These are phyloP conservation scores for Entomortierella lignicola DNA, from an alignment of 192 early-diverging fungal genomes.

Conservation along the genomic window DNA sequence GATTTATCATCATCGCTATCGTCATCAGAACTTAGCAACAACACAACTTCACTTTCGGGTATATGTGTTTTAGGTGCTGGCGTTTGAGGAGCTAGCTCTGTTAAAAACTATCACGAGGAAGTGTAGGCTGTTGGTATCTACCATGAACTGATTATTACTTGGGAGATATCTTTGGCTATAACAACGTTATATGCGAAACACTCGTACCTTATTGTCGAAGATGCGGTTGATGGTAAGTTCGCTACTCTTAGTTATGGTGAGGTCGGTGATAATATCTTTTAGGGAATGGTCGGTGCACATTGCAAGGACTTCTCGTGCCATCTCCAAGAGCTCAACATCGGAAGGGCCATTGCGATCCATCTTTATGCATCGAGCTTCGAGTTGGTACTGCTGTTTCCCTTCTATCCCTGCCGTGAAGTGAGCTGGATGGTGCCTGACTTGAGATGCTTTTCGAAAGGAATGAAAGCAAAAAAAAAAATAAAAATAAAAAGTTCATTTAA, in stretches of 20 bases:
- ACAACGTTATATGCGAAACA: neutral
- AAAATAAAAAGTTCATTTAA: too few species aligned
- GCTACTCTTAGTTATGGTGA: constrained; percentile 23
- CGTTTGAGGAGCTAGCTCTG: too few species aligned
- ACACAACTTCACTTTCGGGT: neutral
- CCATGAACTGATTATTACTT: too few species aligned
- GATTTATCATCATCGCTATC: neutral
- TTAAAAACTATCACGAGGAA: constrained; percentile 2
- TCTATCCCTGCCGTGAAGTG: too few species aligned
- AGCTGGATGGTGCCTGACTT: neutral
- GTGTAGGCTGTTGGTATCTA: too few species aligned
- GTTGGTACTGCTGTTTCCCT: neutral
- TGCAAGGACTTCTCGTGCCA: constrained; percentile 47
- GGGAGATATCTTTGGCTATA: too few species aligned
- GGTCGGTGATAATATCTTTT: constrained; percentile 38
- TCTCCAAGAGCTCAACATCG: constrained; percentile 30
- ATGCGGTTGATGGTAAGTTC: constrained; percentile 42
- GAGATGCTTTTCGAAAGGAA: neutral
- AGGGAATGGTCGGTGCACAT: constrained; percentile 23
- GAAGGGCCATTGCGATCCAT: constrained; percentile 14
- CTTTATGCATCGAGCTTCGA: neutral
- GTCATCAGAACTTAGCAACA: constrained; percentile 21
- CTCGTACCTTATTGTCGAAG: constrained; percentile 36
- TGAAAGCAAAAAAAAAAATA: too few species aligned
- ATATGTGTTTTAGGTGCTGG: neutral